phyloP scores from a whole-genome alignment of 495 filamentous ascomycete genomes.

The Entonaema liquescens region DNA sequence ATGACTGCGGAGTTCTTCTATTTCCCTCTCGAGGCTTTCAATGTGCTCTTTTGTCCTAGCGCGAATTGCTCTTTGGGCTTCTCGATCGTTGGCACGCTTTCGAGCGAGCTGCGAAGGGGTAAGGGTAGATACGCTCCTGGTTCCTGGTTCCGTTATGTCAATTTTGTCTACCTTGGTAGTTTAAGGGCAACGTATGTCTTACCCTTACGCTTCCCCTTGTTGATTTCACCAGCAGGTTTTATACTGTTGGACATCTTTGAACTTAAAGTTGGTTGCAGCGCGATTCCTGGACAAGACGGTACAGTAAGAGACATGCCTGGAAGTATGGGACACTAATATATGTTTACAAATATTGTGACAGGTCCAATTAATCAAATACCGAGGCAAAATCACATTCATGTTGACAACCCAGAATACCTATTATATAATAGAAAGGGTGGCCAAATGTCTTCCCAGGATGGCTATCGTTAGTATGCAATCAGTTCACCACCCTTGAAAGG shows the following conservation, averaged over 20 bases:
- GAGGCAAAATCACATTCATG: background rate
- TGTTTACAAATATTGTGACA: background rate
- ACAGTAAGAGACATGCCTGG: background rate
- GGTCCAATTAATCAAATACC: background rate
- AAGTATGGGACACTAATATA: background rate
- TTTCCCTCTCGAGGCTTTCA: conserved; percentile 73
- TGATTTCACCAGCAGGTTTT: conserved; percentile 36
- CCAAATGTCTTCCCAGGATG: background rate
- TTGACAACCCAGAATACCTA: background rate
- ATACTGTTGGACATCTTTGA: conserved; percentile 15
- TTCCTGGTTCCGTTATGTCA: conserved; percentile 51
- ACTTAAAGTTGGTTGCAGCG: background rate
- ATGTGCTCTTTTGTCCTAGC: conserved; percentile 85
- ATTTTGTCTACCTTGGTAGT: background rate
- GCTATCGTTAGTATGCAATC: conserved; percentile 5
- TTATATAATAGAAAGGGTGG: conserved; percentile 15
- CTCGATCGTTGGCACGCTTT: conserved; percentile 89
- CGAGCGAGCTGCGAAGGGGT: conserved; percentile 75
- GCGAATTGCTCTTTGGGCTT: conserved; percentile 86
- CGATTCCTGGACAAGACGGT: background rate
- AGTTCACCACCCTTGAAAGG: background rate
- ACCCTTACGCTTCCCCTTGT: conserved; percentile 53
- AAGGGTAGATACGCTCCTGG: conserved; percentile 75
- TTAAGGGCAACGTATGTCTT: background rate
- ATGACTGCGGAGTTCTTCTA: conserved; percentile 63